Percentiles rank a stretch among this genome's conserved stretches.
These are phyloP conservation scores for Xylariaceae sp. DNA, from an alignment of 2,329 filamentous ascomycete genomes.

Conservation along the genomic window DNA sequence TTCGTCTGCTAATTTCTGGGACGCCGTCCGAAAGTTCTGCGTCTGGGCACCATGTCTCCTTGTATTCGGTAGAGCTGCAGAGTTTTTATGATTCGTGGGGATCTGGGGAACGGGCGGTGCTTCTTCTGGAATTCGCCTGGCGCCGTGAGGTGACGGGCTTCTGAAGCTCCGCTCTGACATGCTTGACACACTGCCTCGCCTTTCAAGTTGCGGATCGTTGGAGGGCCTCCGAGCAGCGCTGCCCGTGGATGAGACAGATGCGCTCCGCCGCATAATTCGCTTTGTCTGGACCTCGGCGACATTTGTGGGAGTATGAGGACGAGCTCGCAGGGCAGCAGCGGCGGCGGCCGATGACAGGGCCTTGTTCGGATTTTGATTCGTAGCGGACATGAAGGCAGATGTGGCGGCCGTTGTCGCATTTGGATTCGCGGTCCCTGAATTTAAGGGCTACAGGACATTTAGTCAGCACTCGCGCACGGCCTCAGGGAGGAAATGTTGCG, in stretches of 20 bases:
- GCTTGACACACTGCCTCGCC: constrained; percentile 68
- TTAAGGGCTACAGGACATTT: constrained; percentile 51
- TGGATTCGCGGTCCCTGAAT: constrained; percentile 60
- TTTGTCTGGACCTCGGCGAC: constrained; percentile 85
- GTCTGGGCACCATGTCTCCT: constrained; percentile 36
- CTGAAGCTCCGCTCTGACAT: constrained; percentile 90
- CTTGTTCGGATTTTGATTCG: constrained; percentile 52
- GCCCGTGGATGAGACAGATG: constrained; percentile 64
- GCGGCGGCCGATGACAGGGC: constrained; percentile 81
- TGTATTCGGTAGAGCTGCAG: constrained; percentile 37
- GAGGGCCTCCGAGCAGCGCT: constrained; percentile 37
- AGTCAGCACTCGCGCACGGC: constrained; percentile 13
- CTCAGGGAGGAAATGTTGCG: no score
- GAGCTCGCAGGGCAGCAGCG: constrained; percentile 75
- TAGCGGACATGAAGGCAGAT: constrained; percentile 70
- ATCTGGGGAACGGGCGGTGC: constrained; percentile 78
- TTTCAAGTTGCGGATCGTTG: constrained; percentile 46
- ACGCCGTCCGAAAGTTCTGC: constrained; percentile 50
- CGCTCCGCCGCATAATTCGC: constrained; percentile 69
- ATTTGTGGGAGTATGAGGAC: constrained; percentile 72
- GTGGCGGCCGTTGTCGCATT: constrained; percentile 76
- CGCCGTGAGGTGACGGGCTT: constrained; percentile 60
- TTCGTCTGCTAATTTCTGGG: constrained; percentile 45
- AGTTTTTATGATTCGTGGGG: constrained; percentile 41
- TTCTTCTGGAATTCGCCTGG: constrained; percentile 43